These are phyloP conservation scores for Phialemonium atrogriseum DNA, from an alignment of 2,329 filamentous ascomycete species.

Conservation along the genomic window DNA sequence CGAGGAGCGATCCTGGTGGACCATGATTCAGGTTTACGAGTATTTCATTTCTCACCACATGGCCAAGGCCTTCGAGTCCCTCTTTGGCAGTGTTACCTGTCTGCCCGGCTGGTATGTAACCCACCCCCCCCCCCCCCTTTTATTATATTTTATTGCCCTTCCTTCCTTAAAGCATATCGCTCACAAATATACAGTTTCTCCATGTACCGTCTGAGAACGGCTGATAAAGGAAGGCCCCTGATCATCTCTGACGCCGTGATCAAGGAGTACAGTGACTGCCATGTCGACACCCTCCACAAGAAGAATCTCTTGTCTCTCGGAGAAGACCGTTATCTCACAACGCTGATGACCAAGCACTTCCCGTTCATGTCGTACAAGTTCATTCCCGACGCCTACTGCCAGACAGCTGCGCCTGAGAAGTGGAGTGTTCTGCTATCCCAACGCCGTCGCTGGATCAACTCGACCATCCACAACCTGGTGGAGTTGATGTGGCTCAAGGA, in stretches of 20 bases:
- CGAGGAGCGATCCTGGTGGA: conserved; percentile 93
- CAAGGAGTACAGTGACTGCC: conserved; percentile 77
- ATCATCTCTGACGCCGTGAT: conserved; percentile 89
- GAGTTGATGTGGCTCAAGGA: conserved; percentile 87
- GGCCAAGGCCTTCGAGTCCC: conserved; percentile 92
- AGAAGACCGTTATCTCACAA: conserved; percentile 95
- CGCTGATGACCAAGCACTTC: conserved; percentile 97
- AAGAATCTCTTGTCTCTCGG: conserved; percentile 92
- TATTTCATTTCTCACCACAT: conserved; percentile 99
- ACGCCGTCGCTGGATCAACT: conserved; percentile 98
- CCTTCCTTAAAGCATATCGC: conserved; percentile 11
- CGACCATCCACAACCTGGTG: conserved; percentile 90
- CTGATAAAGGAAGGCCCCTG: conserved; percentile 86
- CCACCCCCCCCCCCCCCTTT: neutral
- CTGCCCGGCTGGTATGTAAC: conserved; percentile 88
- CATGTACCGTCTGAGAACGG: conserved; percentile 95
- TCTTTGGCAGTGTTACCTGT: conserved; percentile 97
- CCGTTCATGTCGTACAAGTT: conserved; percentile 95
- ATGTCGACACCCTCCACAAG: conserved; percentile 91
- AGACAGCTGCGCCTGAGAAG: conserved; percentile 86
- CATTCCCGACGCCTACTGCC: conserved; percentile 82
- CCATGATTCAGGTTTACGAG: conserved; percentile 99
- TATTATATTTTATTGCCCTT: neutral
- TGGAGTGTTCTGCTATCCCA: conserved; percentile 96
- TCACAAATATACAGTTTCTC: conserved; percentile 65